These are phyloP conservation scores for Aspergillus quadrilineatus DNA, from an alignment of 2,329 filamentous ascomycete species.

Conservation along the genomic window DNA sequence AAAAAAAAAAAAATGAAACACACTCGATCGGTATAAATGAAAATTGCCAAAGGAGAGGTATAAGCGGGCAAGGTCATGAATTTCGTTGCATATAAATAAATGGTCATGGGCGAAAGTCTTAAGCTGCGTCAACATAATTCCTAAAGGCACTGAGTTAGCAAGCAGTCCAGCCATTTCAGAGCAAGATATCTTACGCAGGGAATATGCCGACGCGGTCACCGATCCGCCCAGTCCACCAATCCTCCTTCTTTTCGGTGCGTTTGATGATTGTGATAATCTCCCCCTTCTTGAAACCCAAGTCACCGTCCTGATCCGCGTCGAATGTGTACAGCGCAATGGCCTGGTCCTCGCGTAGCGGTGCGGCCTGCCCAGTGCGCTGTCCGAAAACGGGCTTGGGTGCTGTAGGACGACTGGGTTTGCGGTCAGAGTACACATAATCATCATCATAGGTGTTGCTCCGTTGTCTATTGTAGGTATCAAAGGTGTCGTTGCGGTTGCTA, in stretches of 20 bases:
- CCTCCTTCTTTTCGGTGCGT: constrained; percentile 87
- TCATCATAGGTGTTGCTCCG: constrained; percentile 44
- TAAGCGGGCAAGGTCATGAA: constrained; percentile 19
- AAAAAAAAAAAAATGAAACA: neutral
- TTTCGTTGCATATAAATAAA: constrained; percentile 27
- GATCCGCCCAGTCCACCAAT: constrained; percentile 97
- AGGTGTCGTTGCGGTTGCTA: constrained; percentile 27
- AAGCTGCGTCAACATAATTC: constrained; percentile 41
- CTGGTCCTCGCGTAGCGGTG: constrained; percentile 62
- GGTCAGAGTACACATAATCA: constrained; percentile 57
- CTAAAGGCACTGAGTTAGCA: constrained; percentile 22
- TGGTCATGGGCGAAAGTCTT: constrained; percentile 12
- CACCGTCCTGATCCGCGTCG: constrained; percentile 87
- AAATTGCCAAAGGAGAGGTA: constrained; percentile 6
- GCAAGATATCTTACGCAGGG: constrained; percentile 62
- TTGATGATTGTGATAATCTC: constrained; percentile 94
- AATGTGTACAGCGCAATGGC: constrained; percentile 91
- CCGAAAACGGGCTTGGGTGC: constrained; percentile 86
- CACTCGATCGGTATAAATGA: constrained; percentile 4
- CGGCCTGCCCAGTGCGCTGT: constrained; percentile 44
- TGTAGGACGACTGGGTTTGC: constrained; percentile 72
- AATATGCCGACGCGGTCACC: constrained; percentile 87
- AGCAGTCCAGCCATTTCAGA: neutral
- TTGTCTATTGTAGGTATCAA: constrained; percentile 32
- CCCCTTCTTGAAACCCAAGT: constrained; percentile 95